phyloP scores from a whole-genome alignment of 2,329 filamentous ascomycete species.

The Cadophora sp. region DNA sequence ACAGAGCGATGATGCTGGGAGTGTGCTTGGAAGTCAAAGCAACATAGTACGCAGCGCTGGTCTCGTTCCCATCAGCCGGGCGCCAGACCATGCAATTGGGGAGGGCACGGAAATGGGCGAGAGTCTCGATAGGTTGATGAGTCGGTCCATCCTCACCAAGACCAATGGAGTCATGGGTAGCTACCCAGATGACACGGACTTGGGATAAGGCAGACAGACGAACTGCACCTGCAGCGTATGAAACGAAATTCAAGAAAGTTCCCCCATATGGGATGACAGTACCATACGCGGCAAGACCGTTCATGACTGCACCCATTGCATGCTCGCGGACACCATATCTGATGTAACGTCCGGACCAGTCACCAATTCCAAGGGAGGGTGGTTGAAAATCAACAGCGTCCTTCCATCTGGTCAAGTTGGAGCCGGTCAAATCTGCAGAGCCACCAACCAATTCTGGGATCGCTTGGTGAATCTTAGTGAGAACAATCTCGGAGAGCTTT shows the following conservation, averaged over 20 bases:
- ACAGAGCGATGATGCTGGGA: slow-evolving; percentile 91
- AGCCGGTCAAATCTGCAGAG: slow-evolving; percentile 96
- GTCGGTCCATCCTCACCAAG: slow-evolving; percentile 98
- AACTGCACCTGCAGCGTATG: slow-evolving; percentile 93
- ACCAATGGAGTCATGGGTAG: slow-evolving; percentile 98
- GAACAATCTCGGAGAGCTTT: slow-evolving; percentile 94
- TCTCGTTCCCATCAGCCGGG: slow-evolving; percentile 98
- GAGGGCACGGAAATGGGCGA: slow-evolving; percentile 97
- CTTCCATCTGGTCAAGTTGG: slow-evolving; percentile 99
- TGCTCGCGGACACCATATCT: slow-evolving; percentile 93
- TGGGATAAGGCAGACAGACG: slow-evolving; percentile 93
- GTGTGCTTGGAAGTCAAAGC: slow-evolving; percentile 89
- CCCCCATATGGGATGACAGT: slow-evolving; percentile 92
- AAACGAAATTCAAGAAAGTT: slow-evolving; percentile 99
- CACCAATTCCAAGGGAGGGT: slow-evolving; percentile 81
- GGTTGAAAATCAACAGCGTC: slow-evolving; percentile 96
- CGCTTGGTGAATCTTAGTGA: slow-evolving; percentile 82
- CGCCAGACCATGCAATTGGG: slow-evolving; percentile 99
- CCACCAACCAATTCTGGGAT: slow-evolving; percentile 94
- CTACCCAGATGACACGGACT: slow-evolving; percentile 91
- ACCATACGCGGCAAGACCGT: slow-evolving; percentile 94
- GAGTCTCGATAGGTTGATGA: slow-evolving; percentile 98
- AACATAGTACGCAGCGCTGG: slow-evolving; percentile 95
- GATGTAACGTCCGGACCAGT: slow-evolving; percentile 90
- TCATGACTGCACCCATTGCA: slow-evolving; percentile 90